A percentile compares a stretch with the other conserved stretches of the same genome.
These are phyloP conservation scores for Patellaria atrata DNA, from an alignment of 495 filamentous ascomycete species.

Conservation along the genomic window DNA sequence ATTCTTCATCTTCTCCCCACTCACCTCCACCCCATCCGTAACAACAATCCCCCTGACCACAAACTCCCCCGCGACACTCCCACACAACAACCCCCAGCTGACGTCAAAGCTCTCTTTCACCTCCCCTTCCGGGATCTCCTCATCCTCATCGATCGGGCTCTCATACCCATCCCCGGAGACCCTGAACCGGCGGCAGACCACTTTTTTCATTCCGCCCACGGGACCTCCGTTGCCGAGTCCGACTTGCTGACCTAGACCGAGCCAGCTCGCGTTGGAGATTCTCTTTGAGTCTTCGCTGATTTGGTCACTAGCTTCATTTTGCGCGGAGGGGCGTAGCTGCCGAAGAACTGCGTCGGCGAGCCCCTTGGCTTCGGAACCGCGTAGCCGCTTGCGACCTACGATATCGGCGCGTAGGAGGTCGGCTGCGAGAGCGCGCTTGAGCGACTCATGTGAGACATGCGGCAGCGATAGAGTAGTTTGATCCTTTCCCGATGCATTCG, in stretches of 20 bases:
- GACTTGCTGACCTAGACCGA: constrained; percentile 21
- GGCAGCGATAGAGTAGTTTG: constrained; percentile 1
- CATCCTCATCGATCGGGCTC: constrained; percentile 23
- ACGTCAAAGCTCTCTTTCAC: constrained; percentile 24
- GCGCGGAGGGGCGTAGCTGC: constrained; percentile 10
- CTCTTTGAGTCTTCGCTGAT: constrained; percentile 18
- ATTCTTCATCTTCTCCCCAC: not conserved
- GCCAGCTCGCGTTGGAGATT: constrained; percentile 22
- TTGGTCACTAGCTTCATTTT: constrained; percentile 6
- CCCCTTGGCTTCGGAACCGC: constrained; percentile 26
- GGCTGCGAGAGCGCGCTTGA: constrained; percentile 25
- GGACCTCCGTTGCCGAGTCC: constrained; percentile 21
- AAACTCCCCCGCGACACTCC: constrained; percentile 20
- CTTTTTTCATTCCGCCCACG: constrained; percentile 16
- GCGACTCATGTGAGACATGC: constrained; percentile 7
- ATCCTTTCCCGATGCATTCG: not conserved
- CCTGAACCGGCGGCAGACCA: constrained; percentile 22
- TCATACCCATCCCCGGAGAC: constrained; percentile 27
- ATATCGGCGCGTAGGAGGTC: constrained; percentile 26
- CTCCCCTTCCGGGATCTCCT: constrained; percentile 2
- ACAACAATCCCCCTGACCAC: constrained; percentile 17
- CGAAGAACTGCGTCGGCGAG: constrained; percentile 24
- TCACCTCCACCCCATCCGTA: not conserved
- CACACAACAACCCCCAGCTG: constrained; percentile 17
- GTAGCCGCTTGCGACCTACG: constrained; percentile 23